Base-by-base conservation (phyloP, 73 alveolate species). In the Tetrahymena thermophila region DNA sequence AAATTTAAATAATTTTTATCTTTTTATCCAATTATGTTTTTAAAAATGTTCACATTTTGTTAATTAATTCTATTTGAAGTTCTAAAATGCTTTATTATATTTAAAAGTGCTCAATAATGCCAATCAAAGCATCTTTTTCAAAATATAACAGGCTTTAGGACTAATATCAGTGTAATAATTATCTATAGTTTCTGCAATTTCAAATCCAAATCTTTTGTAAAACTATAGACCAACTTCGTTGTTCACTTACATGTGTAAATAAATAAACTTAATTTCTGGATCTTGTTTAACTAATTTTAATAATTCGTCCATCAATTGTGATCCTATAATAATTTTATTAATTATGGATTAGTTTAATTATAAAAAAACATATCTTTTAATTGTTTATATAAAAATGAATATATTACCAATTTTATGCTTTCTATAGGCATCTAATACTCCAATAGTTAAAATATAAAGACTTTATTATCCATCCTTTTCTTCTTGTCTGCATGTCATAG, bases 341-440 rank as follows among this genome's bases (percentile, higher is more conserved):
- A 6, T 50, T 21, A 14, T 50, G 83, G 10, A 15, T 40, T 7
- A 4, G 9, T 40, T 50, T 5, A 50, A 19, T 21, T 0, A 0
- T 14, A 21, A 50, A 14, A 11, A 14, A 50, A 50, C 7, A 19
- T 50, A 50, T 44, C 7, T 37, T 37, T 7, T 3, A 37, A 37
- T 40, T 40, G 15, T 4, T 40, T 40, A 28, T 50, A 25, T 10
- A 14, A 50, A 50, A 11, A 42, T n/a, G n/a, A n/a, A n/a, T 42
- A 9, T 23, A 93, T 35, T 93, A 93, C 97, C 97, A 89, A 95
- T 85, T 50, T 93, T 93, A 9, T 55, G 94, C 83, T 94, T 89
- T 85, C 95, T 55, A 23, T 95, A 95, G 25, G 97, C 97, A 34
- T 95, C 95, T 34, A 95, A 95, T 13, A 95, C 97, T 40, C 97